Percentiles rank a stretch among this genome's conserved stretches.
These are phyloP conservation scores for Takakia lepidozioides DNA, from an alignment of 225 moss, liverwort and hornwort species.

Conservation along the genomic window DNA sequence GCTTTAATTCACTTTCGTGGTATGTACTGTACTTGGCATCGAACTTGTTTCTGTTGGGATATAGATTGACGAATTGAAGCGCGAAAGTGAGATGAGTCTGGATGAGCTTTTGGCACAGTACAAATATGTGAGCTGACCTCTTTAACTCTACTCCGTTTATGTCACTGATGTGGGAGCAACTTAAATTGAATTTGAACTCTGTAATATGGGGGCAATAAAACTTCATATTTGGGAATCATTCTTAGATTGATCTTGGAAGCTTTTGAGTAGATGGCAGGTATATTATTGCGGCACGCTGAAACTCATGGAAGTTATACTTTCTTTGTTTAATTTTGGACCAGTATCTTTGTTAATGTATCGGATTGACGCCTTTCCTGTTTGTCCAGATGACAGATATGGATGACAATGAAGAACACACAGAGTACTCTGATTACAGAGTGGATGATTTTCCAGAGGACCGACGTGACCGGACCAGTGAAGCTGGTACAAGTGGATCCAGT, in stretches of 20 bases:
- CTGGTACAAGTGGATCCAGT: slow-evolving; percentile 78
- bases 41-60: slow-evolving; percentile 10
- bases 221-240: too few relatives aligned
- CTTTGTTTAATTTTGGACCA: too few relatives aligned
- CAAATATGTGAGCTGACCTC: slow-evolving; percentile 43
- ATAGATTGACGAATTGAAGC: slow-evolving; percentile 62
- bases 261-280: too few relatives aligned
- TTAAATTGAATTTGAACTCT: too few relatives aligned
- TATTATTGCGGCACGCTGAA: too few relatives aligned
- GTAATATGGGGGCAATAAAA: too few relatives aligned
- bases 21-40: neutral
- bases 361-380: neutral
- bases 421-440: slow-evolving; percentile 7
- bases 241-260: too few relatives aligned
- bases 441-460: slow-evolving; percentile 52
- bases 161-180: too few relatives aligned
- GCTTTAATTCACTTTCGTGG: too few relatives aligned
- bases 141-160: neutral
- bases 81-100: slow-evolving; percentile 75
- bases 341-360: too few relatives aligned
- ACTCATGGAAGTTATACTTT: too few relatives aligned
- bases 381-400: slow-evolving; percentile 20
- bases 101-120: slow-evolving; percentile 84
- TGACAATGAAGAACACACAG: slow-evolving; percentile 15
- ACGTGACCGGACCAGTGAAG: slow-evolving; percentile 90